These are phyloP conservation scores for Paecilomyces sp. DNA, from an alignment of 2,329 filamentous ascomycete genomes.

Conservation along the genomic window DNA sequence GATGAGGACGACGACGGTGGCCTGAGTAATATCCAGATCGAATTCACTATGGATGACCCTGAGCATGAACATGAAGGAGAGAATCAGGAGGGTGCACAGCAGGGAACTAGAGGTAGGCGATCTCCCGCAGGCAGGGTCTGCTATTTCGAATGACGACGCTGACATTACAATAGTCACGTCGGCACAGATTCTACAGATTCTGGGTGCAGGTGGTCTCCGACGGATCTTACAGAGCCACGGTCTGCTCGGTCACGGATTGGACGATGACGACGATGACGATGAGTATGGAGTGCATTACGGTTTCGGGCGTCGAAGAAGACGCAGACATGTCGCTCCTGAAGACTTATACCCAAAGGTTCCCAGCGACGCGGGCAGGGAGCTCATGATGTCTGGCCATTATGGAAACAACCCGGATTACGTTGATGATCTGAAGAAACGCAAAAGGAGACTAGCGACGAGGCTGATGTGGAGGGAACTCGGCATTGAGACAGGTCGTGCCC, in stretches of 20 bases:
- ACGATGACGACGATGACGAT: slow-evolving; percentile 22
- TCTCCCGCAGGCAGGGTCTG: not conserved
- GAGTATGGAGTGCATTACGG: slow-evolving; percentile 22
- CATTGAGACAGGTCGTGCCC: slow-evolving; percentile 50
- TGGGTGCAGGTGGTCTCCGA: slow-evolving; percentile 48
- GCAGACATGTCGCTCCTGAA: not conserved
- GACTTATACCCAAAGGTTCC: slow-evolving; percentile 75
- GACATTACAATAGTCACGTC: slow-evolving; percentile 20
- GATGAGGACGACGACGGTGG: slow-evolving; percentile 11
- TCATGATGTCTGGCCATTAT: slow-evolving; percentile 80
- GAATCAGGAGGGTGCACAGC: slow-evolving; percentile 6
- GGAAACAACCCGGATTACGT: slow-evolving; percentile 58
- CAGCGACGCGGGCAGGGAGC: slow-evolving; percentile 63
- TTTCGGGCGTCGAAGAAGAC: slow-evolving; percentile 36
- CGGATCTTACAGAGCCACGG: slow-evolving; percentile 41
- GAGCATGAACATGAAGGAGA: slow-evolving; percentile 7
- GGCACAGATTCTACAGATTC: slow-evolving; percentile 45
- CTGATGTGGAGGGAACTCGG: slow-evolving; percentile 79
- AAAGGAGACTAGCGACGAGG: slow-evolving; percentile 55
- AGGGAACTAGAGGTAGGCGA: slow-evolving; percentile 15
- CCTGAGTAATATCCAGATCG: slow-evolving; percentile 19
- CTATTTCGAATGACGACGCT: not conserved
- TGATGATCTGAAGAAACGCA: slow-evolving; percentile 48
- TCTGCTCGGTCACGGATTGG: slow-evolving; percentile 15
- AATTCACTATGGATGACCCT: slow-evolving; percentile 20